Conservation (phyloP, 73 alveolate species). For the Breviolum minutum region DNA sequence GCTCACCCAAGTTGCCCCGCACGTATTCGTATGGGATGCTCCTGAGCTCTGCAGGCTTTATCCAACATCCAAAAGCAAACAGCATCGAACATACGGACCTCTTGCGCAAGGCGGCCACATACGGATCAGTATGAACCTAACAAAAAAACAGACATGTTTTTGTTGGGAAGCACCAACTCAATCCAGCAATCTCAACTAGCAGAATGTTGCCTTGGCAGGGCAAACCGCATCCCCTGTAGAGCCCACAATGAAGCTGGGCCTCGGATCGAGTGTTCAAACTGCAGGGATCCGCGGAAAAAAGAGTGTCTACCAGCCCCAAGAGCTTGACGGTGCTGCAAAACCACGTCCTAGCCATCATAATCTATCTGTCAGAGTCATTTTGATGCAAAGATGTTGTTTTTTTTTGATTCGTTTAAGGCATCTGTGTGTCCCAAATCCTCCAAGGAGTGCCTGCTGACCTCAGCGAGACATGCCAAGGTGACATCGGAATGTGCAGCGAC, state of each 20-base stretch:
- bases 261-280: background rate
- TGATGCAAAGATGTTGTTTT: background rate
- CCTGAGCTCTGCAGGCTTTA: background rate
- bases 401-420: background rate
- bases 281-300: background rate
- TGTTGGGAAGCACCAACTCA: no score
- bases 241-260: slow-evolving; percentile 92
- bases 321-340: slow-evolving; percentile 43
- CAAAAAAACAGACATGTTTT: background rate
- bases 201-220: slow-evolving; percentile 66
- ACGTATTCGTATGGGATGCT: slow-evolving; percentile 81
- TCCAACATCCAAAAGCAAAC: background rate
- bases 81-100: slow-evolving; percentile 15
- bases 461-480: background rate
- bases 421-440: background rate
- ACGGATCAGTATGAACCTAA: slow-evolving; percentile 82
- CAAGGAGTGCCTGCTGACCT: slow-evolving; percentile 55
- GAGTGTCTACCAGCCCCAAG: background rate
- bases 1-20: slow-evolving; percentile 89
- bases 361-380: background rate
- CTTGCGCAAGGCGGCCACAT: slow-evolving; percentile 73
- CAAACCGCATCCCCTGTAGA: slow-evolving; percentile 93
- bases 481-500: no score
- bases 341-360: slow-evolving; percentile 55
- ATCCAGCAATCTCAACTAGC: no score